Evolutionary conservation across 768 basidiomycete species (phyloP).

Genomic region (Zangia roseola): DNA sequence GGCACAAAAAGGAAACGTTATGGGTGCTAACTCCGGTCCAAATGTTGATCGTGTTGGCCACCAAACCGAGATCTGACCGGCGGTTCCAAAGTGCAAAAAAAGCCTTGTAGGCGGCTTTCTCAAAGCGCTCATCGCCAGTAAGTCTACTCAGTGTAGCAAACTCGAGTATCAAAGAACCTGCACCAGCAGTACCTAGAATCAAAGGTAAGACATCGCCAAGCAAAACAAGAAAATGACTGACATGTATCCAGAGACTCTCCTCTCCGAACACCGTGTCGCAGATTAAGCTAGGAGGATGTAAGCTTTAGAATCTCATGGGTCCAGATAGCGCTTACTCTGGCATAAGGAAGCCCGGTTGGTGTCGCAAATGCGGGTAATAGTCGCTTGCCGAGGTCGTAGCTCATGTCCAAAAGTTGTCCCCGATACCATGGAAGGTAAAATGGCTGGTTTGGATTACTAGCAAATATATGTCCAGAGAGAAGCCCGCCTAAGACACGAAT

Average conservation of each 20-base stretch:
- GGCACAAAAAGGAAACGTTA: background rate
- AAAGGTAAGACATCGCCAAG: slow-evolving; percentile 3
- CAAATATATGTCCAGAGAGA: slow-evolving; percentile 80
- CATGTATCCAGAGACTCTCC: slow-evolving; percentile 87
- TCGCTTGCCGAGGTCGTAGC: slow-evolving; percentile 82
- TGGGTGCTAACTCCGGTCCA: slow-evolving; percentile 65
- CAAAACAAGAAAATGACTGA: slow-evolving; percentile 38
- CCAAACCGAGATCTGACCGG: slow-evolving; percentile 76
- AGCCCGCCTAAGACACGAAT: slow-evolving; percentile 93
- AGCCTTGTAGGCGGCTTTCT: slow-evolving; percentile 84
- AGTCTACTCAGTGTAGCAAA: slow-evolving; percentile 91
- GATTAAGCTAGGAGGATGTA: slow-evolving; percentile 60
- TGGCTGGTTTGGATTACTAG: slow-evolving; percentile 60
- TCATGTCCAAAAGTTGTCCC: slow-evolving; percentile 75
- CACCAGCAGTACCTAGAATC: slow-evolving; percentile 79
- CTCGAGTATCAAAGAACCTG: slow-evolving; percentile 90
- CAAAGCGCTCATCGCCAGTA: slow-evolving; percentile 87
- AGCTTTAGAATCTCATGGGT: background rate
- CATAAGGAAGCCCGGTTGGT: slow-evolving; percentile 88
- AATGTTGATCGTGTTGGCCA: slow-evolving; percentile 89
- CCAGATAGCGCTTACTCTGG: slow-evolving; percentile 54
- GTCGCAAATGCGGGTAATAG: slow-evolving; percentile 90
- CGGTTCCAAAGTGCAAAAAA: slow-evolving; percentile 95
- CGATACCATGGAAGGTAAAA: slow-evolving; percentile 85
- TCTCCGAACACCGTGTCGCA: slow-evolving; percentile 70